These are phyloP conservation scores for Microcos paniculata DNA, from an alignment of 345 rosid species.

Conservation along the genomic window DNA sequence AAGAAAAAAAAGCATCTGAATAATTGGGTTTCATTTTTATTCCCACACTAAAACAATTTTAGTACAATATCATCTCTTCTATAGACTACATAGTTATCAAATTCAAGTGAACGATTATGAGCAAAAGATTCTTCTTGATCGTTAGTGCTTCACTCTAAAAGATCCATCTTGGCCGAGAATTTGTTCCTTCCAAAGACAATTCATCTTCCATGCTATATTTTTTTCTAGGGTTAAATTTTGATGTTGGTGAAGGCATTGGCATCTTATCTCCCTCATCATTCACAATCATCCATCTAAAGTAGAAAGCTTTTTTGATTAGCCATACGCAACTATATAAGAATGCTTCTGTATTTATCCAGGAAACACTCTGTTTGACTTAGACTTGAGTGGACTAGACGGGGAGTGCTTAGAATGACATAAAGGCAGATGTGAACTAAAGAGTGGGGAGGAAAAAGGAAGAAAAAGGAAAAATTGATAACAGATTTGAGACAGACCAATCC, in stretches of 20 bases:
- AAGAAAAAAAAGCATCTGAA: not conserved
- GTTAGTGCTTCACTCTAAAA: not conserved
- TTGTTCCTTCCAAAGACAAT: not conserved
- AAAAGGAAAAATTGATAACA: not conserved
- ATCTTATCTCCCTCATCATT: not conserved
- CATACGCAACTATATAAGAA: not conserved
- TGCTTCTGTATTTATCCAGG: not conserved
- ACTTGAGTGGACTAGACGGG: not conserved
- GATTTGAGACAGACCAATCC: not conserved
- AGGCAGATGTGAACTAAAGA: constrained; percentile 6
- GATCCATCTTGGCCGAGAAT: not conserved
- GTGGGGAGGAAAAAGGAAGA: not conserved
- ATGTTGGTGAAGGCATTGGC: not conserved
- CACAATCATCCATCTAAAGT: not conserved
- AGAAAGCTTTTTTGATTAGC: not conserved
- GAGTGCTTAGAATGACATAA: constrained; percentile 25
- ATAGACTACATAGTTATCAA: not conserved
- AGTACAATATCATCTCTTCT: not conserved
- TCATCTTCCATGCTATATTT: not conserved
- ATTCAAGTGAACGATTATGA: not conserved
- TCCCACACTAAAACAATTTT: not conserved
- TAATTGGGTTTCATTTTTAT: not conserved
- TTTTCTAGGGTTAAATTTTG: not conserved
- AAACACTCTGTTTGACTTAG: not conserved
- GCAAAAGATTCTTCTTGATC: constrained; percentile 5